Conservation (phyloP, 768 basidiomycete species). For the Dentipellis sp. region DNA sequence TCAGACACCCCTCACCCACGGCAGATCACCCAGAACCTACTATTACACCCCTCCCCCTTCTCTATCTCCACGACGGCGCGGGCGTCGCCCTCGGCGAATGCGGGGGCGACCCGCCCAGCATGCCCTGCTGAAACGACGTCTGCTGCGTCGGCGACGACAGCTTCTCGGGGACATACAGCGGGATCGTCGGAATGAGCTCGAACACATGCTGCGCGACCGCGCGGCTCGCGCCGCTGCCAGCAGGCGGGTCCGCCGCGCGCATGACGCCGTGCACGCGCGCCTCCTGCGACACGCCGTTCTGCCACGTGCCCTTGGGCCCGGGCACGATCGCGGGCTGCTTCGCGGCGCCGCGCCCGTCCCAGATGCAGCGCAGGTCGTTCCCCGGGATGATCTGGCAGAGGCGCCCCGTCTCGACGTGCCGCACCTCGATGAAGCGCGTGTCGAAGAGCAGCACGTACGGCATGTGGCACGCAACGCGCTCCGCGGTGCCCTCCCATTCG, state of each 20-base stretch:
- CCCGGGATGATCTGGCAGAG: conserved; percentile 79
- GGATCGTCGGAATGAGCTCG: conserved; percentile 70
- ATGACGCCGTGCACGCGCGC: conserved; percentile 84
- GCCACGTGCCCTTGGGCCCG: conserved; percentile 35
- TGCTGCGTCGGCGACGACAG: conserved; percentile 28
- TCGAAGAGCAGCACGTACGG: conserved; percentile 88
- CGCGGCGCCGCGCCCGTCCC: conserved; percentile 66
- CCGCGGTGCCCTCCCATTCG: conserved; percentile 93
- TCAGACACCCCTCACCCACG: too few relatives aligned
- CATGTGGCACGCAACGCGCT: conserved; percentile 80
- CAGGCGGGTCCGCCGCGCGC: conserved; percentile 35
- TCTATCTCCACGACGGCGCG: not conserved
- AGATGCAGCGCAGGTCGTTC: conserved; percentile 75
- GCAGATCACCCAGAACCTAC: too few relatives aligned
- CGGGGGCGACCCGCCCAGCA: conserved; percentile 22
- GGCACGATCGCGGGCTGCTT: conserved; percentile 24
- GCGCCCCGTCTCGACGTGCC: conserved; percentile 72
- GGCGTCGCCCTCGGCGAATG: conserved; percentile 21
- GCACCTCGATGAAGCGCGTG: conserved; percentile 82
- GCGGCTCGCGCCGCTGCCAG: conserved; percentile 27
- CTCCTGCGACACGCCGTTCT: conserved; percentile 54
- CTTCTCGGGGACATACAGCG: conserved; percentile 50
- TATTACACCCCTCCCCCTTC: too few relatives aligned
- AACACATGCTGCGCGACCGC: conserved; percentile 66
- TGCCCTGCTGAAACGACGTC: conserved; percentile 22